A percentile compares a stretch with the other conserved stretches of the same genome.
Evolutionary conservation across 345 rosid genomes (phyloP).

Genomic region (Salix dunnii): DNA sequence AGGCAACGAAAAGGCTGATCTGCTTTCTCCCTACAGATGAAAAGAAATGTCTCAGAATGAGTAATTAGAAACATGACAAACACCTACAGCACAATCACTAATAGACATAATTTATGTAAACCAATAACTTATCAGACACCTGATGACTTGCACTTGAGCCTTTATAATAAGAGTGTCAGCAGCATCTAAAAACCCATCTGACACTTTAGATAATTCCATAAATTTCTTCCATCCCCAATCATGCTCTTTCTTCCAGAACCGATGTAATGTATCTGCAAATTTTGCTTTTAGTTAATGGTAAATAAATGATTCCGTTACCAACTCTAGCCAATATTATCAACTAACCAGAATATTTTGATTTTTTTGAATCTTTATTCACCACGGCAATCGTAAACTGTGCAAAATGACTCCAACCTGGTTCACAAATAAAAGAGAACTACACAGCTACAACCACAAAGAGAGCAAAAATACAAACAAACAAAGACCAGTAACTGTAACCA

Average conservation of each 20-base stretch:
- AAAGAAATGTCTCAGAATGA: background rate
- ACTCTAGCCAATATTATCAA: conserved; percentile 14
- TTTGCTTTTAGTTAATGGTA: conserved; percentile 19
- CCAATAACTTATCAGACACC: conserved; percentile 36
- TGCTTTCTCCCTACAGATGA: conserved; percentile 63
- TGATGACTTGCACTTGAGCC: conserved; percentile 96
- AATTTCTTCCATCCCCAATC: conserved; percentile 98
- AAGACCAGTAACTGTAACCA: background rate
- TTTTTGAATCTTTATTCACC: conserved; percentile 79
- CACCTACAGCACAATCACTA: conserved; percentile 1
- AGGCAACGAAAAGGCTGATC: conserved; percentile 96
- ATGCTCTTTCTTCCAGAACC: conserved; percentile 90
- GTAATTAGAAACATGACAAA: background rate
- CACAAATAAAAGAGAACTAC: conserved; percentile 14
- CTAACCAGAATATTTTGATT: conserved; percentile 86
- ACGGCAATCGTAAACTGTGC: conserved; percentile 96
- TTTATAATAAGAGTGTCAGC: conserved; percentile 76
- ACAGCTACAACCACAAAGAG: conserved; percentile 6
- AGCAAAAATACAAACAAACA: background rate
- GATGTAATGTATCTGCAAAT: conserved; percentile 77
- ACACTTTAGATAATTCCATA: conserved; percentile 78
- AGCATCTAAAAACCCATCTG: conserved; percentile 76
- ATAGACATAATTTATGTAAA: background rate
- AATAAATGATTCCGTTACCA: conserved; percentile 4
- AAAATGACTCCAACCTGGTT: conserved; percentile 92